These are phyloP conservation scores for Coemansia sp. DNA, from an alignment of 192 early-diverging fungal genomes.

Conservation along the genomic window DNA sequence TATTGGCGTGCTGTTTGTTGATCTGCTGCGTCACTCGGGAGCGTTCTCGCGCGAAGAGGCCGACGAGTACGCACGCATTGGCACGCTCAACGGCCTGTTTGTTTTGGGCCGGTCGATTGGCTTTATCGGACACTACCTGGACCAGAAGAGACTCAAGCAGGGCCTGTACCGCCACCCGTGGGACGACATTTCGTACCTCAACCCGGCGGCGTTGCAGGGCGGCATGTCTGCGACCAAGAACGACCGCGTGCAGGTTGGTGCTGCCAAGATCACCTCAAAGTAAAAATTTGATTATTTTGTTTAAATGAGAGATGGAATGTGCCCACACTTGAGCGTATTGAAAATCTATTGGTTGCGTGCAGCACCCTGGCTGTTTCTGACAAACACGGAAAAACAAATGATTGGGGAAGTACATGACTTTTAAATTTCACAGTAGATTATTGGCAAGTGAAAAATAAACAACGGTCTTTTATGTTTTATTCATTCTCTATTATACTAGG, in stretches of 20 bases:
- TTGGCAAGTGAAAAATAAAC: background rate
- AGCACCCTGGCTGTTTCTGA: too few species aligned
- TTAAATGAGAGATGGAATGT: background rate
- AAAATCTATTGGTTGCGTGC: too few species aligned
- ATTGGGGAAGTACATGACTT: too few species aligned
- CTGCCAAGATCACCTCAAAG: slow-evolving; percentile 45
- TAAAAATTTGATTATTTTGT: background rate
- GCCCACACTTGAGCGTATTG: too few species aligned
- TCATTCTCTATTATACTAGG: too few species aligned
- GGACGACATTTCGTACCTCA: slow-evolving; percentile 94
- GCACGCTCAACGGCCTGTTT: slow-evolving; percentile 95
- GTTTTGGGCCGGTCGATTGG: slow-evolving; percentile 93
- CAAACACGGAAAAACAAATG: too few species aligned
- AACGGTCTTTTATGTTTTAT: too few species aligned
- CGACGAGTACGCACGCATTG: slow-evolving; percentile 94
- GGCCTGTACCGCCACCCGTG: slow-evolving; percentile 97
- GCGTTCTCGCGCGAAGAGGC: slow-evolving; percentile 93
- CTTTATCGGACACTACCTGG: slow-evolving; percentile 97
- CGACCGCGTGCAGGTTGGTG: slow-evolving; percentile 55
- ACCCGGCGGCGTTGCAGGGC: slow-evolving; percentile 39
- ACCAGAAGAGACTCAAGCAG: slow-evolving; percentile 98
- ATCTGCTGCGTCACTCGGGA: slow-evolving; percentile 86
- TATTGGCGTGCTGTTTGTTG: slow-evolving; percentile 94
- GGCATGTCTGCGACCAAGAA: slow-evolving; percentile 24
- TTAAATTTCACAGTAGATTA: too few species aligned